Base-by-base conservation (phyloP, 768 basidiomycete species). In the Trametes villosa region DNA sequence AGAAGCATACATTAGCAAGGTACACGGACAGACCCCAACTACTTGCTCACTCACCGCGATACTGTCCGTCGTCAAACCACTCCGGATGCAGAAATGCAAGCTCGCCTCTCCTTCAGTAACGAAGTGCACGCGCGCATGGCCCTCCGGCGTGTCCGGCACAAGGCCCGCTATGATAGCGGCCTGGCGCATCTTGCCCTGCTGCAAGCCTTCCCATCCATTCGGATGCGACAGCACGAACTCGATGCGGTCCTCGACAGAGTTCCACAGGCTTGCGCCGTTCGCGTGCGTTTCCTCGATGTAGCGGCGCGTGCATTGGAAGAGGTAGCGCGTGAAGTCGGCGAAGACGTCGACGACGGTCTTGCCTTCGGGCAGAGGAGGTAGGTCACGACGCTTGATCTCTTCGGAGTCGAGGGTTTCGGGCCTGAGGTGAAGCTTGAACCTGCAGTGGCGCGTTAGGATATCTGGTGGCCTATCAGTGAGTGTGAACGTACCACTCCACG, bases 131-230 rank as follows among this genome's bases (percentile, higher is more conserved):
- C 83, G 79, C 2, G 75, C 68, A 29, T 76, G 79, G 0, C 77
- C 80, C n/a, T 71, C 72, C 2, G 65, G 59, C 0, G 71, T 76
- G 51, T 80, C 72, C 0, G 78, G 71, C 9, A 88, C 73, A 30
- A 88, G 75, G 9, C 83, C 83, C 0, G 84, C 86, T 20, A 70
- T 59, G 1, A 80, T 72, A 0, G 84, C 84, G 1, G 87, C 87
- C 26, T 70, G 70, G 2, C 86, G 80, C 74, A 88, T 84, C 66
- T 80, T 75, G 26, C 72, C 73, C 62, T 88, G 86, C 65, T 88
- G 86, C 0, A 68, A 71, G 1, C 84, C 83, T 61, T 83, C 86
- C 86, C 86, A 88, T 0, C 84, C 86, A 60, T 87, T 87, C 4
- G 86, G 86, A 65, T 87, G 86, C 1, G 79, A 80, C 22, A 88